A percentile compares a stretch with the other conserved stretches of the same genome.
These are phyloP conservation scores for Arthrinium puccinioides DNA, from an alignment of 2,329 filamentous ascomycete genomes.

Conservation along the genomic window DNA sequence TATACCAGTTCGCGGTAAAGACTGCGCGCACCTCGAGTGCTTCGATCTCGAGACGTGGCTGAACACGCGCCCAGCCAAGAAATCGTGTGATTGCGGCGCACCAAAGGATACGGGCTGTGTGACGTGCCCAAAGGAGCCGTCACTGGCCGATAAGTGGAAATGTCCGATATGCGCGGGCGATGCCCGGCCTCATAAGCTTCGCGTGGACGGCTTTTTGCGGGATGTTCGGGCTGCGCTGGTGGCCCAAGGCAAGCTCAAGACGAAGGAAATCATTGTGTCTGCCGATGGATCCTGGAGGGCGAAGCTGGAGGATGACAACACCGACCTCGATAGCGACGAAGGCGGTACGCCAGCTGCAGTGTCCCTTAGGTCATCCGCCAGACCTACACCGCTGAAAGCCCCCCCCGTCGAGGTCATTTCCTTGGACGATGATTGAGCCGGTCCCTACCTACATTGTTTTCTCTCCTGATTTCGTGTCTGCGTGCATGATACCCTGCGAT, in stretches of 20 bases:
- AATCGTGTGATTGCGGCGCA: constrained; percentile 26
- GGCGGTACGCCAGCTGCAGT: constrained; percentile 7
- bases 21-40: constrained; percentile 75
- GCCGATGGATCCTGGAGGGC: constrained; percentile 58
- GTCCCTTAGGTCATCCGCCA: background rate
- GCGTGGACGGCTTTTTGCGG: constrained; percentile 67
- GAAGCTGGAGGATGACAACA: constrained; percentile 23
- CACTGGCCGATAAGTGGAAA: constrained; percentile 65
- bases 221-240: constrained; percentile 52
- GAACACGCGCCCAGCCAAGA: constrained; percentile 49
- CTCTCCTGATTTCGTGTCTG: too few relatives aligned
- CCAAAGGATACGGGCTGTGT: constrained; percentile 24
- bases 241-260: constrained; percentile 35
- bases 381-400: background rate
- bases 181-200: constrained; percentile 64
- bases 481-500: too few relatives aligned
- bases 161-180: constrained; percentile 80
- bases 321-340: constrained; percentile 21
- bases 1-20: constrained; percentile 61
- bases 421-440: constrained; percentile 6
- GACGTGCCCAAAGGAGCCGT: constrained; percentile 38
- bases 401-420: constrained; percentile 6
- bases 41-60: constrained; percentile 87
- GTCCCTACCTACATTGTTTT: too few relatives aligned
- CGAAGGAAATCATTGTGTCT: constrained; percentile 55